Conservation (phyloP, 2,329 filamentous ascomycete species). For the Xylaria digitata region DNA sequence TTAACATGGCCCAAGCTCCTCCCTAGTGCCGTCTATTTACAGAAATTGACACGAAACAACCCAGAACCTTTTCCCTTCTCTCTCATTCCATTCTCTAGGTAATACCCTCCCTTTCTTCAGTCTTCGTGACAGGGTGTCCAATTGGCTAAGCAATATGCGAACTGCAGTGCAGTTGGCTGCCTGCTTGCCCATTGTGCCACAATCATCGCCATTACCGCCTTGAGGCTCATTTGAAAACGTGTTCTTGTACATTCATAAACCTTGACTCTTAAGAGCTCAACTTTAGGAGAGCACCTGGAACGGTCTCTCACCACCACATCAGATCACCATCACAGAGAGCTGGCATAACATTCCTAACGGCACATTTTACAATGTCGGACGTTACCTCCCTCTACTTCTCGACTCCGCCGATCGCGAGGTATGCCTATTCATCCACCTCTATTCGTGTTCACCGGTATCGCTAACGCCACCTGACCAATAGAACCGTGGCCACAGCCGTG, state of each 20-base stretch:
- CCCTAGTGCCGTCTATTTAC: conserved; percentile 10
- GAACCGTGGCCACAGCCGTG: conserved; percentile 74
- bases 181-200: conserved; percentile 43
- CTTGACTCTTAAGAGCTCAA: conserved; percentile 16
- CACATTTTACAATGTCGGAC: conserved; percentile 53
- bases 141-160: conserved; percentile 49
- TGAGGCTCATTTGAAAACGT: conserved; percentile 41
- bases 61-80: conserved; percentile 35
- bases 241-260: conserved; percentile 28
- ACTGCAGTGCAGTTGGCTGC: conserved; percentile 43
- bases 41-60: conserved; percentile 43
- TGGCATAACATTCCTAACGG: neutral
- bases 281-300: conserved; percentile 16
- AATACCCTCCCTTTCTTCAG: conserved; percentile 15
- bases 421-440: conserved; percentile 33
- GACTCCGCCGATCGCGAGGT: conserved; percentile 58
- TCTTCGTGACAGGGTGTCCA: conserved; percentile 30
- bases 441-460: neutral
- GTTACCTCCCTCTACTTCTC: conserved; percentile 56
- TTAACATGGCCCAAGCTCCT: conserved; percentile 33
- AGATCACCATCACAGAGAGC: neutral
- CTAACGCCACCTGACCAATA: conserved; percentile 53
- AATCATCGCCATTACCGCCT: conserved; percentile 38
- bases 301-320: conserved; percentile 14
- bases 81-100: conserved; percentile 34